Evolutionary conservation across 1,284 basidiomycete genomes (phyloP).

Genomic region (Puccinia coronata): DNA sequence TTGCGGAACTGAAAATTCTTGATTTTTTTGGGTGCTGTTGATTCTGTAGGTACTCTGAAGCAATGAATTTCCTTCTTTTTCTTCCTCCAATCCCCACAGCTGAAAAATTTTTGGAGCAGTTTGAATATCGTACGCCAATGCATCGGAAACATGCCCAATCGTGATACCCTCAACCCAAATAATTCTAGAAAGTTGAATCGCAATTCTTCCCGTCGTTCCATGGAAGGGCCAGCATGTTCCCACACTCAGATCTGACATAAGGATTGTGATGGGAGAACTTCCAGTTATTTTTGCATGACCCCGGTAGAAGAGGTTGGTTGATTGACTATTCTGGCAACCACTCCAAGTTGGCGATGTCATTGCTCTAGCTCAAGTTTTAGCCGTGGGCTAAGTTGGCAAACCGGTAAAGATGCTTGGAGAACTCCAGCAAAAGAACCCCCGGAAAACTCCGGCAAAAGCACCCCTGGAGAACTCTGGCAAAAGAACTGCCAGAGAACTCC

Average conservation of each 20-base stretch:
- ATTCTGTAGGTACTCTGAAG: background rate
- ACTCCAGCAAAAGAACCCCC: too few species aligned
- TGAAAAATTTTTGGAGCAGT: background rate
- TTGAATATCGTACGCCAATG: background rate
- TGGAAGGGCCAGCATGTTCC: constrained; percentile 6
- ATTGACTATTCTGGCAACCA: too few species aligned
- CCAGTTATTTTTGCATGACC: too few species aligned
- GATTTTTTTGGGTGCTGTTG: background rate
- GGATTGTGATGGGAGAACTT: too few species aligned
- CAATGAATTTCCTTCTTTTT: background rate
- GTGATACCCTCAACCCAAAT: background rate
- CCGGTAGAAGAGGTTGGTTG: too few species aligned
- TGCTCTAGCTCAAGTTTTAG: too few species aligned
- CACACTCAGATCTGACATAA: background rate
- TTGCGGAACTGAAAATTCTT: background rate
- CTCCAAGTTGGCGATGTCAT: too few species aligned
- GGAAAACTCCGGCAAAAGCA: too few species aligned
- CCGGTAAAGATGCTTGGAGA: too few species aligned
- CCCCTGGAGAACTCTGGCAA: too few species aligned
- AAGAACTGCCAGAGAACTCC: too few species aligned
- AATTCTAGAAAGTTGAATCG: background rate
- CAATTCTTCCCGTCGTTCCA: background rate
- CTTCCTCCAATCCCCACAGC: background rate
- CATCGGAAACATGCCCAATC: background rate
- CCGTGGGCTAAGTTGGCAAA: too few species aligned